Base-by-base conservation (phyloP, 495 filamentous ascomycete genomes). In the Penicillium subrubescens region DNA sequence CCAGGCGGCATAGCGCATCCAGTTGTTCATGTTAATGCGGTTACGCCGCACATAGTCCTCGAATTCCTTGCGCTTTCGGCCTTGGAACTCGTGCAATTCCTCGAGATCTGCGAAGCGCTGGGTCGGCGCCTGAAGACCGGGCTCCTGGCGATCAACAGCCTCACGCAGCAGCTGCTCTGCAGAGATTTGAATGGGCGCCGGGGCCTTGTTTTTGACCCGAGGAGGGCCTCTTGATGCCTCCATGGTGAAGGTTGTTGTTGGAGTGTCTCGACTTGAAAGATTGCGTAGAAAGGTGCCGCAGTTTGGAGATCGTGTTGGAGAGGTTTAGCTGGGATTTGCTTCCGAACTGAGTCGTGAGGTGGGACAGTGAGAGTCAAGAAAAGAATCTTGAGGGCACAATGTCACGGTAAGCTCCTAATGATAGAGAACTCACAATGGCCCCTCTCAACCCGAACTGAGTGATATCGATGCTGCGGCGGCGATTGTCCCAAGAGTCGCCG, bases 21-120 rank as follows among this genome's bases (percentile, higher is more conserved):
- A 99, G 75, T 99, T 98, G 77, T 95, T 95, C 85, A 97, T 93
- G 67, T 97, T 97, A 71, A 98, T 84, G 68, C 94, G 80, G 72
- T 98, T 97, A 57, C 96, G 91, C 62, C 92, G 89, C 55, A 97
- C 92, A 91, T 97, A 98, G 83, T 97, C 91, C 76, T 99, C 95
- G 71, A 96, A 99, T 71, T 97, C 95, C 76, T 93, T 96, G 67
- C 95, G 83, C 79, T 97, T 97, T 58, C 95, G 87, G 57, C 93
- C 94, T 71, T 98, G 95, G 79, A 91, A 97, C 77, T 98, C 95
- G 81, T 98, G 94, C 44, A 99, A 85, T 83, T 99, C 95, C 82
- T 99, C 95, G 71, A 99, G 86, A 72, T 99, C 95, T 57, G 91
- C 92, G 63, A 99, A 98, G 17, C 92, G 89, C 79, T 97, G 94